phyloP scores from a whole-genome alignment of 768 basidiomycete genomes.

The Lactarius hatsudake region DNA sequence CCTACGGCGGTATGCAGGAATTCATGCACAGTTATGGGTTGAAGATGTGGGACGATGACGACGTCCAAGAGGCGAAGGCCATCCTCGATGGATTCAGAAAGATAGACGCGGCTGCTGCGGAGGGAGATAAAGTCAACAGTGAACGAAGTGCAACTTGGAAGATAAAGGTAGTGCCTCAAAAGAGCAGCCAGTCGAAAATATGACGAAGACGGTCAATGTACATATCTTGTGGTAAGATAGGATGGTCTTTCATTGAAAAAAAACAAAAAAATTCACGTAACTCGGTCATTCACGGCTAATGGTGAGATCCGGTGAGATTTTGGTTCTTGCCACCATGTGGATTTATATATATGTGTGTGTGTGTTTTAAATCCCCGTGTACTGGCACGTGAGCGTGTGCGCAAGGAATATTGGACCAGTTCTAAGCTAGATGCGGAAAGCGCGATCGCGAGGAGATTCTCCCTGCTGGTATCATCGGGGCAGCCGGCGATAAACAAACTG shows the following conservation, averaged over 20 bases:
- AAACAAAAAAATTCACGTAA: background rate
- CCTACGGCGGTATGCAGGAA: conserved; percentile 24
- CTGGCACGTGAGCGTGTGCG: too few relatives aligned
- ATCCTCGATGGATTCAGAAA: conserved; percentile 24
- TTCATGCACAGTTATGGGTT: conserved; percentile 29
- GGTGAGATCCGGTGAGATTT: too few relatives aligned
- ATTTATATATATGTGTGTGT: too few relatives aligned
- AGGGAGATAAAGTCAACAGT: background rate
- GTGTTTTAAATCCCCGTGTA: too few relatives aligned
- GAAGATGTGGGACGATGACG: conserved; percentile 27
- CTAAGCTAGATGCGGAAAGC: too few relatives aligned
- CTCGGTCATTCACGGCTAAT: too few relatives aligned
- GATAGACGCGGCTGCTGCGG: background rate
- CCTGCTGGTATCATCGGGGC: background rate
- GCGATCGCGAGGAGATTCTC: background rate
- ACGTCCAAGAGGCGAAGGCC: conserved; percentile 25
- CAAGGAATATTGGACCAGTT: too few relatives aligned
- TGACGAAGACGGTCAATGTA: background rate
- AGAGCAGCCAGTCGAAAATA: background rate
- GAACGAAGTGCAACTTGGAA: background rate
- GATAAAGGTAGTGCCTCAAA: background rate
- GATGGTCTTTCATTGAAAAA: background rate
- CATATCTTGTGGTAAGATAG: background rate
- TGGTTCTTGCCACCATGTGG: too few relatives aligned
- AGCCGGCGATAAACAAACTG: too few relatives aligned